Conservation (phyloP, 2,329 filamentous ascomycete species). For the Penicillium italicum region DNA sequence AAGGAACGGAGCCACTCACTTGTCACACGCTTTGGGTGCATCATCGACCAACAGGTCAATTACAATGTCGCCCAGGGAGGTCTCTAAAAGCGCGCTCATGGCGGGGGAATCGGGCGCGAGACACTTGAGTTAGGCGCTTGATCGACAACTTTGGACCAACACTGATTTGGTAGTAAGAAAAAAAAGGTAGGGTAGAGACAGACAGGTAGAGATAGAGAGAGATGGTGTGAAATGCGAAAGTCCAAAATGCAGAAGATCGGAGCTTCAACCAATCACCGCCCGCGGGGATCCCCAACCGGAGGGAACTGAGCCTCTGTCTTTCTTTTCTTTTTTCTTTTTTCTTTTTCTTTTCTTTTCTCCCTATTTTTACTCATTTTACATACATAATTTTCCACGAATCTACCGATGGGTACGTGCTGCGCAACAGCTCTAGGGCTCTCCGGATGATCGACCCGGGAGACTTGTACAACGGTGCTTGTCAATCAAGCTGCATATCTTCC, state of each 20-base stretch:
- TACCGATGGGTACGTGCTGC: constrained; percentile 2
- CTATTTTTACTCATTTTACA: too few relatives aligned
- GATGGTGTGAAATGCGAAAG: background rate
- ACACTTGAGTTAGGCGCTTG: background rate
- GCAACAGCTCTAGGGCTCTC: constrained; percentile 1
- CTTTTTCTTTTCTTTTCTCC: too few relatives aligned
- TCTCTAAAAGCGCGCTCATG: constrained; percentile 95
- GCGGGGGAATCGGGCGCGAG: background rate
- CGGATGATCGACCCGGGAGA: constrained; percentile 29
- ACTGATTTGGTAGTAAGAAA: background rate
- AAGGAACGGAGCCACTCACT: constrained; percentile 57
- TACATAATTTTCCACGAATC: constrained; percentile 4
- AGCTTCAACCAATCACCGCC: constrained; percentile 21
- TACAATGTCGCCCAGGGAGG: constrained; percentile 87
- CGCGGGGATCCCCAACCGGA: background rate
- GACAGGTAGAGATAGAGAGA: constrained; percentile 5
- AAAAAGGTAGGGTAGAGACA: constrained; percentile 2
- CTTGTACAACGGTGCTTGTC: constrained; percentile 29
- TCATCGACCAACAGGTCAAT: constrained; percentile 88
- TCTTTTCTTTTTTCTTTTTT: background rate
- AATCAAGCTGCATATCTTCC: constrained; percentile 32
- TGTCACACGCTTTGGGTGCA: constrained; percentile 88
- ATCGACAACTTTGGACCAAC: background rate
- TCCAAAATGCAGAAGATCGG: constrained; percentile 1
- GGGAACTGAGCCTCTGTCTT: constrained; percentile 4